Percentiles rank a stretch among this genome's conserved stretches.
Conservation (phyloP, 1,139 yeast species). For the Pichia sp. region DNA sequence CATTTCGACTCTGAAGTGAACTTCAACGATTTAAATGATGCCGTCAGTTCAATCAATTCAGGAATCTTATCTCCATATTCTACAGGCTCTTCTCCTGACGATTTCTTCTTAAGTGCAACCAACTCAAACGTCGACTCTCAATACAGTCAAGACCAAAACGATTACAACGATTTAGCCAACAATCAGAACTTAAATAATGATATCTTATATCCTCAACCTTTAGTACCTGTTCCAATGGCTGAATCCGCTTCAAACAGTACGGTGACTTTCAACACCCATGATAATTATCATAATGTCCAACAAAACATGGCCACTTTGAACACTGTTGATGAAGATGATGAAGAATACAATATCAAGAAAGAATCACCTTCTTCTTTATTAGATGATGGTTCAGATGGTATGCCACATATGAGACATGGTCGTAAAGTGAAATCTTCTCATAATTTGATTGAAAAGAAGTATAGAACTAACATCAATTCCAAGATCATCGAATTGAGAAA, state of each 20-base stretch:
- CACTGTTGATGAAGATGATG: conserved; percentile 24
- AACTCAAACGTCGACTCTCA: conserved; percentile 21
- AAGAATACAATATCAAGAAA: conserved; percentile 13
- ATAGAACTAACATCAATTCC: conserved; percentile 73
- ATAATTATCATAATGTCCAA: conserved; percentile 13
- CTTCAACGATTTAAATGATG: conserved; percentile 31
- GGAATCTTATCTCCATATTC: conserved; percentile 33
- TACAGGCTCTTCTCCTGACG: conserved; percentile 36
- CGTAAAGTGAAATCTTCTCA: conserved; percentile 60
- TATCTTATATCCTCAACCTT: conserved; percentile 17
- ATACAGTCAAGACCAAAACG: conserved; percentile 16
- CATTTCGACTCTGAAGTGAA: conserved; percentile 27
- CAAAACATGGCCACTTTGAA: conserved; percentile 17
- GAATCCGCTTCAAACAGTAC: conserved; percentile 32
- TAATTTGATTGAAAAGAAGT: conserved; percentile 77
- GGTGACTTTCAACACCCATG: conserved; percentile 24
- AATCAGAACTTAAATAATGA: conserved; percentile 16
- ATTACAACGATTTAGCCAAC: conserved; percentile 10
- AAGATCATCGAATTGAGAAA: conserved; percentile 70
- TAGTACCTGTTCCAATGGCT: conserved; percentile 29
- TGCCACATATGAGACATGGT: conserved; percentile 15
- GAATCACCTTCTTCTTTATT: conserved; percentile 5
- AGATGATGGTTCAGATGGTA: neutral
- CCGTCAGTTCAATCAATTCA: conserved; percentile 29
- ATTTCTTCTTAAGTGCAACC: conserved; percentile 24